Percentiles rank a stretch among this genome's conserved stretches.
phyloP scores from a whole-genome alignment of 2,329 filamentous ascomycete genomes.

The Arthroderma sp. region DNA sequence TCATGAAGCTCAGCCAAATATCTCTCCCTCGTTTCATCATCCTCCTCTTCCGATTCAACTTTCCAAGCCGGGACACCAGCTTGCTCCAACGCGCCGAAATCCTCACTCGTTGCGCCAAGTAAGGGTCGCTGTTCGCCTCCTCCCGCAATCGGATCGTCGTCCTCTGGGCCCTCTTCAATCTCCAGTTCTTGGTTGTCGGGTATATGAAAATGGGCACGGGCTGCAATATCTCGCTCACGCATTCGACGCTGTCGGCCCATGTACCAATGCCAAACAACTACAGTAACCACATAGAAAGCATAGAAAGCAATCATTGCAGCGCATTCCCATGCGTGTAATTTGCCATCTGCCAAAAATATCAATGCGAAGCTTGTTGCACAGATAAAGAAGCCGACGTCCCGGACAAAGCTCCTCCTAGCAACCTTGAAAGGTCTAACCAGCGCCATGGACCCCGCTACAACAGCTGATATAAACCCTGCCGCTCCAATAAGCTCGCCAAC shows the following conservation, averaged over 20 bases:
- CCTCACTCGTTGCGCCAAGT: constrained; percentile 41
- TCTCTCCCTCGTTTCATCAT: constrained; percentile 42
- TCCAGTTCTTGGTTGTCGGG: constrained; percentile 47
- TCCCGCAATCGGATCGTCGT: constrained; percentile 34
- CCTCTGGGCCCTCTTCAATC: constrained; percentile 41
- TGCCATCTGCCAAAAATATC: constrained; percentile 72
- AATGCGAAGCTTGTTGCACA: constrained; percentile 76
- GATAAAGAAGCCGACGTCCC: constrained; percentile 88
- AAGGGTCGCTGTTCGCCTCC: constrained; percentile 34
- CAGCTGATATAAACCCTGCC: constrained; percentile 88
- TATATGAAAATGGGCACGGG: constrained; percentile 60
- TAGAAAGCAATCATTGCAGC: constrained; percentile 84
- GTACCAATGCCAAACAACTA: constrained; percentile 88
- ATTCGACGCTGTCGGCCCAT: constrained; percentile 49
- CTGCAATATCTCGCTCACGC: constrained; percentile 54
- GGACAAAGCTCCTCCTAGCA: constrained; percentile 73
- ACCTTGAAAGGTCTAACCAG: constrained; percentile 91
- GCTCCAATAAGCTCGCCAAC: constrained; percentile 91
- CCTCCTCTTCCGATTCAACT: constrained; percentile 45
- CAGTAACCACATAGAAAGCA: constrained; percentile 72
- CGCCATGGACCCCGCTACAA: constrained; percentile 95
- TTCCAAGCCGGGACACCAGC: constrained; percentile 34
- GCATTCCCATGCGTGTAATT: constrained; percentile 79
- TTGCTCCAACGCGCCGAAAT: constrained; percentile 49
- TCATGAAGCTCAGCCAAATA: constrained; percentile 71